Evolutionary conservation across 768 basidiomycete genomes (phyloP), one percentile per base, ranked within the genome.

Genomic region (Suillus fuscotomentosus): DNA sequence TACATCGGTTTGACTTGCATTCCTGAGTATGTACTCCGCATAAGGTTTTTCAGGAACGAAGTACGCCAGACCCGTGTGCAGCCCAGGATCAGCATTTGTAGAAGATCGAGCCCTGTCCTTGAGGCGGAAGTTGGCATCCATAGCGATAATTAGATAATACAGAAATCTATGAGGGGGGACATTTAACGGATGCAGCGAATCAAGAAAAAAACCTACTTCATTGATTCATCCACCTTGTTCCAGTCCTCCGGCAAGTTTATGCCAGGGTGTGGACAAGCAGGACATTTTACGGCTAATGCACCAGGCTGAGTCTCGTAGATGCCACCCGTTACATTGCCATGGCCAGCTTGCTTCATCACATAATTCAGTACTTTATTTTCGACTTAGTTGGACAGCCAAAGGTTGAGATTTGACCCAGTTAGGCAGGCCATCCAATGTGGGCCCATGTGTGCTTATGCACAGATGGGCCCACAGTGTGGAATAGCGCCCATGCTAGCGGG

Each of bases 41-140:
- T 74, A 80, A 8, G 43, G 36, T n/a, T 45, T 20, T 22, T 73
- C 66, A 6, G 71, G 65, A 0, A 77, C 70, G 62, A 76, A 70
- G 61, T 76, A 79, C 10, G n/a, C n/a, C n/a, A n/a, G n/a, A n/a
- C n/a, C n/a, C n/a, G n/a, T n/a, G n/a, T n/a, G n/a, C n/a, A n/a
- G 70, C 8, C 64, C 63, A 0, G 72, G 71, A 57, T 74, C 73
- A 0, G 51, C 27, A 1, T 5, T 22, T 1, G 64, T 63, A 22
- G 50, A 66, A 3, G 54, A 41, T 2, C 69, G 63, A 27, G 70
- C 56, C 54, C 70, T 69, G 2, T 74, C 68, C 50, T 76, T 79
- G 5, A 79, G 64, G 0, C 70, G 68, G 59, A 79, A 81, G 60
- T 74, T 76, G 17, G 42, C 42, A 43, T 43, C 42, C 13, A 77